Conservation (phyloP, 75 land plant species). For the Picea glauca region DNA sequence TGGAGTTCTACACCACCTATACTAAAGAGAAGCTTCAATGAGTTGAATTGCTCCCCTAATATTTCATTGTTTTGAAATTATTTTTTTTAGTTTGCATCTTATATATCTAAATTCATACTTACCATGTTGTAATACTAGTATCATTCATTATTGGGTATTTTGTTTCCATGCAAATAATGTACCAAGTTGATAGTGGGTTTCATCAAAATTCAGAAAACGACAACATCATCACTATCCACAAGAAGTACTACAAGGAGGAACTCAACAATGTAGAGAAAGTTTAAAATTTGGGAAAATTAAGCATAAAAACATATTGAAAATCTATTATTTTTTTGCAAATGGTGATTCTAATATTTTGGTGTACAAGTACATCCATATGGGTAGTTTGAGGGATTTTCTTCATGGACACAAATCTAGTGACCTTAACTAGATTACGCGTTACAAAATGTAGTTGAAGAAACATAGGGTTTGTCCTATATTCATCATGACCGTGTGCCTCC, state of each 20-base stretch:
- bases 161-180: constrained; percentile 22
- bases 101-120: no score
- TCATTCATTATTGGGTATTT: background rate
- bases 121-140: no score
- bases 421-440: constrained; percentile 14
- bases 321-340: no score
- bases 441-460: constrained; percentile 72
- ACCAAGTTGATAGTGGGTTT: constrained; percentile 16
- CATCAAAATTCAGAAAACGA: constrained; percentile 15
- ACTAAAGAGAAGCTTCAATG: background rate
- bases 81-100: no score
- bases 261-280: background rate
- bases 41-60: background rate
- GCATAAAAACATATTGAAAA: no score
- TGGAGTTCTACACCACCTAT: no score
- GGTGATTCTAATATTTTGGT: no score
- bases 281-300: no score
- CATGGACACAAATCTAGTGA: no score
- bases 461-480: constrained; percentile 73
- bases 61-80: background rate
- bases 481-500: constrained; percentile 89
- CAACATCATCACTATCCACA: constrained; percentile 11
- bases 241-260: constrained; percentile 13
- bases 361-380: no score
- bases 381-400: no score